These are phyloP conservation scores for Penicilliopsis zonata DNA, from an alignment of 495 filamentous ascomycete species.

Conservation along the genomic window DNA sequence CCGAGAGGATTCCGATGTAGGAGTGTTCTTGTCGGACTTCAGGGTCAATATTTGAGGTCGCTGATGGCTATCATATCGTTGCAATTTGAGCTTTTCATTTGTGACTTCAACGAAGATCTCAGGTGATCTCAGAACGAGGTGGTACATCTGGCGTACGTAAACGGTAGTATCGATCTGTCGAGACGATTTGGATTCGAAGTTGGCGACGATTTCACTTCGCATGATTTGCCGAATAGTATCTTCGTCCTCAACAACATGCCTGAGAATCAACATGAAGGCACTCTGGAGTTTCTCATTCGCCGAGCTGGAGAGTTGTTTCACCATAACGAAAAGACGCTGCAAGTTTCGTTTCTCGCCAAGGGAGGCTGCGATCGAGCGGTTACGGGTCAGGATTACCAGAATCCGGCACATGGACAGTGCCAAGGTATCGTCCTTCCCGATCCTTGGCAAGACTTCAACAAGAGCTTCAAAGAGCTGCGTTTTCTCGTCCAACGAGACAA, in stretches of 20 bases:
- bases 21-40: slow-evolving; percentile 37
- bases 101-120: slow-evolving; percentile 85
- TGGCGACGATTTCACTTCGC: slow-evolving; percentile 73
- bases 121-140: slow-evolving; percentile 72
- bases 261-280: slow-evolving; percentile 74
- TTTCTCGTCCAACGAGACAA: slow-evolving; percentile 55
- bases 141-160: slow-evolving; percentile 68
- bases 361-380: slow-evolving; percentile 56
- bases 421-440: slow-evolving; percentile 76
- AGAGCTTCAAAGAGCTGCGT: slow-evolving; percentile 58
- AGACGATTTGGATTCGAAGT: slow-evolving; percentile 52
- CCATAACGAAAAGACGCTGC: slow-evolving; percentile 84
- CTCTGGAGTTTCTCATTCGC: slow-evolving; percentile 66
- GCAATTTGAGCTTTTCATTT: slow-evolving; percentile 69
- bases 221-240: slow-evolving; percentile 85
- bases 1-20: slow-evolving; percentile 16
- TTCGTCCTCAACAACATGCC: slow-evolving; percentile 91
- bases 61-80: slow-evolving; percentile 45
- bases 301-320: slow-evolving; percentile 74
- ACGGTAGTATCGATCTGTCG: slow-evolving; percentile 54
- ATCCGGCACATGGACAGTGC: slow-evolving; percentile 75
- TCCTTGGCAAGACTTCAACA: slow-evolving; percentile 67
- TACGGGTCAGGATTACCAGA: slow-evolving; percentile 81
- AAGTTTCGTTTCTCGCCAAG: slow-evolving; percentile 83
- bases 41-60: slow-evolving; percentile 45